Conservation (phyloP, 2,329 filamentous ascomycete species). For the Nothomitra cinnamomea region DNA sequence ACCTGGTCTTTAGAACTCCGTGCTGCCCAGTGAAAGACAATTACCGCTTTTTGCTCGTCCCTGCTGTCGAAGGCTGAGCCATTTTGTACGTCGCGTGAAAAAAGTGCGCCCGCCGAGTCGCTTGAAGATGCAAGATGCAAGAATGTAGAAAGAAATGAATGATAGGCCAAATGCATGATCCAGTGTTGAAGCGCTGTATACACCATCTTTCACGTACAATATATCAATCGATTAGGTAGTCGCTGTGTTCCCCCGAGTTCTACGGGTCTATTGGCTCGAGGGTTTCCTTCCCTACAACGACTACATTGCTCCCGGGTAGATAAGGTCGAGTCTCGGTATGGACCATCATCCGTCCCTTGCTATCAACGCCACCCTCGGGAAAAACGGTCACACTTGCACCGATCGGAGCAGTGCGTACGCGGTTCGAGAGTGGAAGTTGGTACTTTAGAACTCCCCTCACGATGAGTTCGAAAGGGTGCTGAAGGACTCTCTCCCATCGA, state of each 20-base stretch:
- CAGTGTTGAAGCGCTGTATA: background rate
- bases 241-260: background rate
- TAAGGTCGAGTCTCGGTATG: background rate
- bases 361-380: slow-evolving; percentile 20
- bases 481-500: slow-evolving; percentile 78
- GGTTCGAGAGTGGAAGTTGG: slow-evolving; percentile 40
- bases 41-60: background rate
- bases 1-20: background rate
- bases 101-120: slow-evolving; percentile 1
- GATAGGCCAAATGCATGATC: background rate
- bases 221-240: background rate
- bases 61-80: background rate
- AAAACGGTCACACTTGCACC: slow-evolving; percentile 24
- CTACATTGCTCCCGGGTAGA: background rate
- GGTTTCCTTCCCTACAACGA: background rate
- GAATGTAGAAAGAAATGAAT: background rate
- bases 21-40: background rate
- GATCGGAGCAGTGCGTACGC: slow-evolving; percentile 33
- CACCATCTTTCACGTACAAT: background rate
- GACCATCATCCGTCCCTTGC: slow-evolving; percentile 6
- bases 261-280: background rate
- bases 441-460: slow-evolving; percentile 86
- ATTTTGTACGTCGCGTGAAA: background rate
- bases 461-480: slow-evolving; percentile 87
- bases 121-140: slow-evolving; percentile 1